Percentiles rank a stretch among this genome's conserved stretches.
These are phyloP conservation scores for Malassezia arunalokei DNA, from an alignment of 1,284 basidiomycete species.

Conservation along the genomic window DNA sequence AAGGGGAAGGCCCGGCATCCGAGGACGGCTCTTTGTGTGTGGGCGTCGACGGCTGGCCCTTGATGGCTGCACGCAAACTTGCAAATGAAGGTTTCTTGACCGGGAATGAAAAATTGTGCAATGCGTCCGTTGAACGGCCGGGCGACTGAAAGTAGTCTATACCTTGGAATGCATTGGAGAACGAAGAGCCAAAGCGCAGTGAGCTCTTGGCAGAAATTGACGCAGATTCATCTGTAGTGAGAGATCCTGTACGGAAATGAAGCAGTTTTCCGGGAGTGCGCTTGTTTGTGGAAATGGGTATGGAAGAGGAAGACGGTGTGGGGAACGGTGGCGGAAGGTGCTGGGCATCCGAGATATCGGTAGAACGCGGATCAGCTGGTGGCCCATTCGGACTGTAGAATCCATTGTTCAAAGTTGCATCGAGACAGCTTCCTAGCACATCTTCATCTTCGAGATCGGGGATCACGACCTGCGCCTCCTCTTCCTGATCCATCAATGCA, in stretches of 20 bases:
- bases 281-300: no score
- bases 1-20: neutral
- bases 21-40: neutral
- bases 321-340: neutral
- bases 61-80: slow-evolving; percentile 16
- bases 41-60: slow-evolving; percentile 6
- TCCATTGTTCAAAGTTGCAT: neutral
- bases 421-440: slow-evolving; percentile 16
- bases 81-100: slow-evolving; percentile 18
- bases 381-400: neutral
- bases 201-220: neutral
- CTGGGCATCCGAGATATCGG: no score
- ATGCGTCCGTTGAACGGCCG: neutral
- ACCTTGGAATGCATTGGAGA: neutral
- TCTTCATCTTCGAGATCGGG: slow-evolving; percentile 41
- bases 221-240: neutral
- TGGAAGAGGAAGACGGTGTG: no score
- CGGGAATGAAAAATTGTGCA: slow-evolving; percentile 14
- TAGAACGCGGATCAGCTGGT: neutral
- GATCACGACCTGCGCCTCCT: slow-evolving; percentile 33
- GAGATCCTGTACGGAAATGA: slow-evolving; percentile 3
- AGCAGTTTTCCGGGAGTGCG: neutral
- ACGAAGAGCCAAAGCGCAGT: slow-evolving; percentile 3
- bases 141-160: slow-evolving; percentile 1
- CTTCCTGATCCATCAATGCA: neutral